Conservation (phyloP, 2,329 filamentous ascomycete species). For the Fusarium dimerum region DNA sequence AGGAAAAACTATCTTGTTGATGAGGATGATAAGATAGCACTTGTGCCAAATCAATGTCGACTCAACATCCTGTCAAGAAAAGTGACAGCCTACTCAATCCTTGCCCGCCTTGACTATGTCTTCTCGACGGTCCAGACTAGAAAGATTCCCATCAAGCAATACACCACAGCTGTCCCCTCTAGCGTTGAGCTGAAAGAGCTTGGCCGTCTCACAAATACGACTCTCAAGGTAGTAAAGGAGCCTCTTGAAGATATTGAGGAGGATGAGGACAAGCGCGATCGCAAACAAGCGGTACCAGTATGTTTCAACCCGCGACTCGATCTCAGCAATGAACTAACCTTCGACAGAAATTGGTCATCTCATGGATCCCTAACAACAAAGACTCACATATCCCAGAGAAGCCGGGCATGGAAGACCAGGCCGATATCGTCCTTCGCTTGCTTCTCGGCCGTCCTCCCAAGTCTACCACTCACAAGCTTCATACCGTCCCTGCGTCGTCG, state of each 20-base stretch:
- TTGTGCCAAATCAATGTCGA: conserved; percentile 17
- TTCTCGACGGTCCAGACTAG: conserved; percentile 28
- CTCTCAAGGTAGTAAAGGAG: conserved; percentile 21
- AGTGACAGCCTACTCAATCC: conserved; percentile 30
- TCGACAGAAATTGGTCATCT: conserved; percentile 36
- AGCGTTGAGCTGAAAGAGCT: conserved; percentile 32
- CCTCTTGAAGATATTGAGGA: too few species aligned
- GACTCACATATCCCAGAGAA: conserved; percentile 8
- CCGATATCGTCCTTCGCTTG: conserved; percentile 49
- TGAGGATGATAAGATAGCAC: conserved; percentile 33
- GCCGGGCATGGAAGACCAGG: conserved; percentile 38
- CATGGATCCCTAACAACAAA: conserved; percentile 42
- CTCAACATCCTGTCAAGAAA: conserved; percentile 35
- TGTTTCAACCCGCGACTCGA: background rate
- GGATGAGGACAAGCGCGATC: background rate
- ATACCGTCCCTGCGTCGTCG: conserved; percentile 20
- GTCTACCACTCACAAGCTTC: conserved; percentile 10
- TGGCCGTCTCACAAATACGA: conserved; percentile 35
- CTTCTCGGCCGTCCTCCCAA: conserved; percentile 34
- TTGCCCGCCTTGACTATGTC: conserved; percentile 38
- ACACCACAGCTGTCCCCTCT: conserved; percentile 19
- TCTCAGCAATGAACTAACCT: conserved; percentile 7
- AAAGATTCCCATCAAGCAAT: conserved; percentile 25
- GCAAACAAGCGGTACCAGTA: conserved; percentile 22
- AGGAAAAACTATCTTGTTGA: conserved; percentile 33